phyloP scores from a whole-genome alignment of 192 early-diverging fungal genomes.

The Pecoramyces ruminantium region DNA sequence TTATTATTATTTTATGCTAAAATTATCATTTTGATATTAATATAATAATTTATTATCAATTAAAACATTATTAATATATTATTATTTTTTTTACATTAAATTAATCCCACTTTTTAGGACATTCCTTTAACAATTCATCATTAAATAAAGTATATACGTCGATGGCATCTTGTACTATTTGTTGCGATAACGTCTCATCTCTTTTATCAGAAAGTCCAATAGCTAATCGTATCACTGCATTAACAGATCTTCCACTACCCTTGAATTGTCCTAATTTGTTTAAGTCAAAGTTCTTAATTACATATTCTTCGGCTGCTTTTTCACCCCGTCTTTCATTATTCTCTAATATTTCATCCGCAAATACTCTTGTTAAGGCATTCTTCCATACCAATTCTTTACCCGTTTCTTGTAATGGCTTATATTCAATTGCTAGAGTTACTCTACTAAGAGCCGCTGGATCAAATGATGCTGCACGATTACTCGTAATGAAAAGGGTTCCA shows the following conservation, averaged over 20 bases:
- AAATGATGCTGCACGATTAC: slow-evolving; percentile 37
- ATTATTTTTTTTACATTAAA: too few species aligned
- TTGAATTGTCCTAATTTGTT: background rate
- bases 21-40: too few species aligned
- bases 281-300: background rate
- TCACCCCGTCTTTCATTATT: background rate
- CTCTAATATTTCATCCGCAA: background rate
- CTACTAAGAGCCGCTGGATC: slow-evolving; percentile 16
- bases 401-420: too few species aligned
- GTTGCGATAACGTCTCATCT: background rate
- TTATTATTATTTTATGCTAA: too few species aligned
- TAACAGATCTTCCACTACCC: background rate
- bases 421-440: too few species aligned
- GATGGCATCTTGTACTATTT: background rate
- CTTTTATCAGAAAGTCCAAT: background rate
- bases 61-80: too few species aligned
- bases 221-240: background rate
- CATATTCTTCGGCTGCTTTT: background rate
- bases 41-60: too few species aligned
- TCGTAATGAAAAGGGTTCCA: slow-evolving; percentile 45
- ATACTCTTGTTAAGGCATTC: background rate
- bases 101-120: background rate
- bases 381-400: background rate
- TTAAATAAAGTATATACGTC: background rate
- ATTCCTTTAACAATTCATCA: background rate